Percentiles rank a stretch among this genome's conserved stretches.
These are phyloP conservation scores for Medicago ruthenica DNA, from an alignment of 306 rosid genomes.

Conservation along the genomic window DNA sequence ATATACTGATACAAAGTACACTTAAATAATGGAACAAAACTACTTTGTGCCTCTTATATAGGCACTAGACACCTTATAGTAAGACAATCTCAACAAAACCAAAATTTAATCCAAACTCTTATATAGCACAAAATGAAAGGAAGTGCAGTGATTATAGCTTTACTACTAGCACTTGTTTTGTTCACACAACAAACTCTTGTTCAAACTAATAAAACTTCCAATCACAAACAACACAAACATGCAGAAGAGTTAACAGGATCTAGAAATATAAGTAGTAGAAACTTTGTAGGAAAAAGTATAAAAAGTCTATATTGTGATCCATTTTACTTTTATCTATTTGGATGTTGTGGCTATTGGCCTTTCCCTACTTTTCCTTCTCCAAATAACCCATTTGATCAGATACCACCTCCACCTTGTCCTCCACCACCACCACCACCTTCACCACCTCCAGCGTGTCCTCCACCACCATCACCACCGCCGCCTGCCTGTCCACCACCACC, in stretches of 20 bases:
- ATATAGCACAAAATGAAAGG: constrained; percentile 58
- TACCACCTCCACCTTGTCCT: constrained; percentile 29
- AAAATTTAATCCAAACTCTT: background rate
- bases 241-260: constrained; percentile 42
- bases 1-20: background rate
- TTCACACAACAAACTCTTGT: constrained; percentile 44
- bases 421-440: background rate
- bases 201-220: constrained; percentile 42
- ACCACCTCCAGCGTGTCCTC: background rate
- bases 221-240: constrained; percentile 38
- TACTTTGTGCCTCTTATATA: constrained; percentile 14
- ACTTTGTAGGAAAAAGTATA: constrained; percentile 27
- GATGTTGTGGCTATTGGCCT: constrained; percentile 80
- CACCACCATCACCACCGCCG: constrained; percentile 17
- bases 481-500: background rate
- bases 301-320: constrained; percentile 67
- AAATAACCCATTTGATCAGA: constrained; percentile 70
- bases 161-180: constrained; percentile 51
- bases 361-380: constrained; percentile 68
- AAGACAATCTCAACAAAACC: constrained; percentile 5
- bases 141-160: constrained; percentile 38
- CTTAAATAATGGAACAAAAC: background rate
- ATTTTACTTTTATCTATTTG: constrained; percentile 63
- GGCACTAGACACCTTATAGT: background rate
- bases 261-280: constrained; percentile 22